These are phyloP conservation scores for Fusarium camptoceras DNA, from an alignment of 2,329 filamentous ascomycete genomes.

Conservation along the genomic window DNA sequence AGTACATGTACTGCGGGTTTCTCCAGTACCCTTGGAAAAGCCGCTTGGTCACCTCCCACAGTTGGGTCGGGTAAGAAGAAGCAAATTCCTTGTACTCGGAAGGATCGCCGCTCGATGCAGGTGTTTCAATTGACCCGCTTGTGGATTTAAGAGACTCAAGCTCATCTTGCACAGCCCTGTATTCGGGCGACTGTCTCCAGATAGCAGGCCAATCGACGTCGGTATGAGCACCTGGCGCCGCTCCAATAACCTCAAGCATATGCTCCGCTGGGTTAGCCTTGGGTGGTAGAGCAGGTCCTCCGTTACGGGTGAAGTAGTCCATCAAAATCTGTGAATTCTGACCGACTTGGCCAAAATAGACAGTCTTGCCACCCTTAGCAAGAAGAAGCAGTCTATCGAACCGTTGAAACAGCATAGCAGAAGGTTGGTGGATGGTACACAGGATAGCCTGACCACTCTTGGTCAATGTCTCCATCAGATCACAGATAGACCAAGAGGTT, in stretches of 20 bases:
- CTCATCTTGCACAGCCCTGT: slow-evolving; percentile 48
- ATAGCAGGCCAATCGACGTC: slow-evolving; percentile 54
- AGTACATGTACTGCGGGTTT: slow-evolving; percentile 71
- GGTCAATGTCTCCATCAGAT: slow-evolving; percentile 69
- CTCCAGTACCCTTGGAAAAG: slow-evolving; percentile 51
- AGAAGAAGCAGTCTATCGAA: slow-evolving; percentile 6
- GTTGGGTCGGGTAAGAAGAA: slow-evolving; percentile 45
- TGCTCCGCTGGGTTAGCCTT: slow-evolving; percentile 75
- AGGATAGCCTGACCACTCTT: slow-evolving; percentile 61
- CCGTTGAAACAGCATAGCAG: slow-evolving; percentile 60
- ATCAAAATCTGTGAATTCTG: slow-evolving; percentile 64
- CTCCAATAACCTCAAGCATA: slow-evolving; percentile 65
- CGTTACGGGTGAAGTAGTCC: slow-evolving; percentile 72
- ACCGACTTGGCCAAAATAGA: slow-evolving; percentile 76
- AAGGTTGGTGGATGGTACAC: slow-evolving; percentile 22
- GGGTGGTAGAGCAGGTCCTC: slow-evolving; percentile 62
- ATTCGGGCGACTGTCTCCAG: slow-evolving; percentile 53
- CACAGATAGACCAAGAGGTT: slow-evolving; percentile 68
- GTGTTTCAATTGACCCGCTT: not conserved
- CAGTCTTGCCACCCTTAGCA: slow-evolving; percentile 56
- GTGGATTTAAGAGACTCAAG: slow-evolving; percentile 42
- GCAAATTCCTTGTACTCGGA: slow-evolving; percentile 48
- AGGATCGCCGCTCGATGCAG: not conserved
- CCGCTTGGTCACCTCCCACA: slow-evolving; percentile 51
- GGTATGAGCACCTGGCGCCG: slow-evolving; percentile 61